Base-by-base conservation (phyloP, 352 stramenopile genomes). In the Globisporangium abappressorium region DNA sequence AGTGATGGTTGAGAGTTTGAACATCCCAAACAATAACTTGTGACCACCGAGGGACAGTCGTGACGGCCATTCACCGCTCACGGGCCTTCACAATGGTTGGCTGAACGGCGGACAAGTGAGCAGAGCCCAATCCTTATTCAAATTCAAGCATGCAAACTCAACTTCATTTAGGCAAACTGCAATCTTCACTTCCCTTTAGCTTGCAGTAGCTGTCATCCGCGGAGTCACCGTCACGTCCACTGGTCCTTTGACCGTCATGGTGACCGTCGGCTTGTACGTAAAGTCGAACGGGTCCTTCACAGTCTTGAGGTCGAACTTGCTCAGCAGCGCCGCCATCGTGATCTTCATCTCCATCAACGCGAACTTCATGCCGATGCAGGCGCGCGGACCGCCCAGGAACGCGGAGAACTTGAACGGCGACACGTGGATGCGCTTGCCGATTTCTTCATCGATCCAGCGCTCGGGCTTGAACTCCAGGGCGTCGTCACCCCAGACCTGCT, bases 401-500 rank as follows among this genome's bases (percentile, higher is more conserved):
- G 43, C 18, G 18, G 43, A 51, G 43, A 51, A 51, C 18, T 51
- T 51, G 43, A 51, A 51, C 20, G 43, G 43, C 2, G 43, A 51
- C 43, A 51, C 43, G 6, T 22, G 18, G 7, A 51, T n/a, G 18
- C 22, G 43, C 43, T 51, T 51, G 18, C 18, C 43, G 7, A 18
- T 51, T 20, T 51, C 18, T 20, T 11, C 43, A 24, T 92, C 82
- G 14, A 95, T 70, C 69, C 82, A 94, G 2, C 84, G 76, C 30
- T 90, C 78, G 0, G 82, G 84, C 1, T 64, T 62, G 60, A 85
- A 88, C 51, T 79, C 72, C 0, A 57, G 33, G 0, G 82, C 84
- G 33, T 96, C 87, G 0, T 68, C 47, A 0, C 85, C 85, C 86
- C 89, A 96, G 15, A 93, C 68, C 43, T 51, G 43, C 18, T 22